These are phyloP conservation scores for Pisolithus microcarpus DNA, from an alignment of 768 basidiomycete species.

Conservation along the genomic window DNA sequence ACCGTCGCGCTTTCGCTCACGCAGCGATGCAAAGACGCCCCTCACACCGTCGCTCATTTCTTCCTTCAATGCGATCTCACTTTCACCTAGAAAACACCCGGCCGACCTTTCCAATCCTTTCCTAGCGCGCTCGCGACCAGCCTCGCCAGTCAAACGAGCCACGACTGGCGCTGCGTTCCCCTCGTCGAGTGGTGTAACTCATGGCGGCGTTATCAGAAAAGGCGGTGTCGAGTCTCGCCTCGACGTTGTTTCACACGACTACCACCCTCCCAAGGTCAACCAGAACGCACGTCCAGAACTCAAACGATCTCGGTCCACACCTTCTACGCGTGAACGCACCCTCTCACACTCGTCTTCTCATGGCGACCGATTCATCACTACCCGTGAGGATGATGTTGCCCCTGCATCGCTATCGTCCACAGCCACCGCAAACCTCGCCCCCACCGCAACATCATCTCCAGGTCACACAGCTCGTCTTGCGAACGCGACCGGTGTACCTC, in stretches of 20 bases:
- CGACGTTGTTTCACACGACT: slow-evolving; percentile 72
- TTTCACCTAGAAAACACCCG: slow-evolving; percentile 27
- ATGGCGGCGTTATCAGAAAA: slow-evolving; percentile 58
- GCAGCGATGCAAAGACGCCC: slow-evolving; percentile 44
- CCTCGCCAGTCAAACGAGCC: slow-evolving; percentile 61
- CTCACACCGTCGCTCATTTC: slow-evolving; percentile 39
- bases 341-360: slow-evolving; percentile 32
- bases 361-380: slow-evolving; percentile 68
- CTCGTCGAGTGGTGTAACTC: slow-evolving; percentile 50
- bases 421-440: slow-evolving; percentile 34
- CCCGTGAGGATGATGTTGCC: slow-evolving; percentile 45
- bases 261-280: slow-evolving; percentile 45
- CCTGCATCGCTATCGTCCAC: slow-evolving; percentile 58
- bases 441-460: slow-evolving; percentile 51
- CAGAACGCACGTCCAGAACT: slow-evolving; percentile 37
- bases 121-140: slow-evolving; percentile 46
- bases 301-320: slow-evolving; percentile 70
- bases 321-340: slow-evolving; percentile 40
- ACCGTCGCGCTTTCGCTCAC: slow-evolving; percentile 39
- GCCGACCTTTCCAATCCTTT: slow-evolving; percentile 61
- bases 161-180: slow-evolving; percentile 44
- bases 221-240: slow-evolving; percentile 73
- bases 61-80: slow-evolving; percentile 33
- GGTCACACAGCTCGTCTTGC: slow-evolving; percentile 74
- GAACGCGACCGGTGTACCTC: slow-evolving; percentile 65